Base-by-base conservation (phyloP, 257 asterid genomes). In the Haberlea rhodopensis region DNA sequence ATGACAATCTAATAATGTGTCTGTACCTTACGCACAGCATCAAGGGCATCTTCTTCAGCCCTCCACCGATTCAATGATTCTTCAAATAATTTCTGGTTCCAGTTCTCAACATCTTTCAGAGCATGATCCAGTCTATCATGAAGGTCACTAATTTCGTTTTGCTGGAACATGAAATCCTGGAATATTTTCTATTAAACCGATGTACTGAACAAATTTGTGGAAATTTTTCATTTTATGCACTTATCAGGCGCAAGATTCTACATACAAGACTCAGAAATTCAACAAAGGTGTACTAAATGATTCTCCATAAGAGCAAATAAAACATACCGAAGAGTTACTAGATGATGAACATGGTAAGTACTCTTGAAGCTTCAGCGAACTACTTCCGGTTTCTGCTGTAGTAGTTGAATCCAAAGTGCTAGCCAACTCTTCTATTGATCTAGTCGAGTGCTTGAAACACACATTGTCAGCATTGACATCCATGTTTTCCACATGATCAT, bases 21-120 rank as follows among this genome's bases (percentile, higher is more conserved):
- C 61, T 61, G 76, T 78, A 87, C 97, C 92, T 69, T 49, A 10
- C 58, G 53, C 65, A 63, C 49, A 65, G 85, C 74, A 70, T 84
- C 90, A 63, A 69, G 26, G 55, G 77, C 88, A 81, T 80, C 88
- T 68, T 76, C 84, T 71, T 82, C 89, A 63, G 87, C 82, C 65
- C 81, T 79, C 84, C 80, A 69, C 63, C 74, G 73, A 66, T 74
- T 73, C 79, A 85, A 59, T 25, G 88, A 76, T 75, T 79, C 88
- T 68, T 77, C 83, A 63, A 70, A 65, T 31, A 70, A 77, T 67
- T 60, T 63, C 69, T 68, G 80, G 71, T 80, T 84, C 52, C 73
- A 59, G 62, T 65, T 75, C 68, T 77, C 82, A 45, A 79, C 78
- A 79, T 78, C 78, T 46, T 56, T 62, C 55, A 78, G 23, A 53